Evolutionary conservation across 345 rosid genomes (phyloP), one percentile per base, ranked within the genome.

Genomic region (Aurinia saxatilis): DNA sequence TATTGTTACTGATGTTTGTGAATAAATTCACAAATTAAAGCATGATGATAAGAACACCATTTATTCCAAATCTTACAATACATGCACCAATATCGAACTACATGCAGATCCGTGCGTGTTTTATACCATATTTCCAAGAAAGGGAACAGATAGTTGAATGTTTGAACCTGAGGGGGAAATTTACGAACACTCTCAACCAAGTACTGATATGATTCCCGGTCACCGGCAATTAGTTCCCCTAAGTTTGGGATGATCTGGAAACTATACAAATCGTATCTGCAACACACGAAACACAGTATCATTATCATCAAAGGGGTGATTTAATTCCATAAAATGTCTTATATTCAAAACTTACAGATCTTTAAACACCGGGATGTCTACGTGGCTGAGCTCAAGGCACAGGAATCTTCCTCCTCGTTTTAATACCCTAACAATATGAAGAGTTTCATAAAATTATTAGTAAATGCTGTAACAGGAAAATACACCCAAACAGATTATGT

Each of bases 301-400:
- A 25, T 13, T 17, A 57, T 25, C 29, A 71, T 25, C 36, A 71
- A 11, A 14, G 51, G 55, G 14, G 3, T 10, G 45, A 48, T 52
- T 35, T 46, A 2, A n/a, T 36, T 52, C 11, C 36, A 36, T 34
- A 15, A 44, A n/a, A 51, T 59, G 15, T 33, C 30, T 36, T 16
- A 12, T 34, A 11, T 34, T 40, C 40, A 15, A 44, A 72, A 79
- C 97, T 85, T 67, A 92, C 97, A 87, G 29, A 57, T 92, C 86
- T 73, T 92, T 92, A 44, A 92, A 87, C 50, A 89, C 36, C 10
- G 96, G 96, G 69, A 80, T 75, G 16, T 93, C 95, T 39, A 90
- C 91, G 34, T 90, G 97, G 81, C 97, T 90, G 49, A 93, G 81
- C 75, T 90, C 96, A 64, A 93, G 91, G 83, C 99, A 93, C 51